phyloP scores from a whole-genome alignment of 805 yeast species.

The Monosporozyma aquatica region DNA sequence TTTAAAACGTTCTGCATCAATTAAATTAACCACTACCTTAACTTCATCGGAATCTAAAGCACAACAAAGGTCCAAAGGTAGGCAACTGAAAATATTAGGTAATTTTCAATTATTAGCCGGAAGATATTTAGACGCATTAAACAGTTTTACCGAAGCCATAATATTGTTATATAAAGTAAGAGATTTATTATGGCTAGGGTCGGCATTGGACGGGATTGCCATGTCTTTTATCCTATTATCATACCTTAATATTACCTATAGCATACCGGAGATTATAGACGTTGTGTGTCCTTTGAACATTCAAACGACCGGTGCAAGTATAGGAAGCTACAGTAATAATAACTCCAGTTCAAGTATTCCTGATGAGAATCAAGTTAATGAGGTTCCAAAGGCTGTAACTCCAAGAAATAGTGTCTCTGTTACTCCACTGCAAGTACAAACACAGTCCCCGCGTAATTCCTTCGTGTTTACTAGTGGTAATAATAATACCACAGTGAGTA shows the following conservation, averaged over 20 bases:
- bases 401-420: constrained; percentile 20
- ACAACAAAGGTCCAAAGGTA: constrained; percentile 49
- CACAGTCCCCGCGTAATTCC: constrained; percentile 45
- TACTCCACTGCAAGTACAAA: constrained; percentile 28
- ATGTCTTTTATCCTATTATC: constrained; percentile 55
- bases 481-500: constrained; percentile 3
- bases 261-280: constrained; percentile 26
- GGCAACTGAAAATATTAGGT: constrained; percentile 69
- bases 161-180: constrained; percentile 46
- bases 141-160: constrained; percentile 67
- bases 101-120: constrained; percentile 77
- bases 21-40: constrained; percentile 28
- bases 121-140: constrained; percentile 58
- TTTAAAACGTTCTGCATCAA: constrained; percentile 27
- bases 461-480: constrained; percentile 8
- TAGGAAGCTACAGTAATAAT: not conserved
- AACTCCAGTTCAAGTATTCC: constrained; percentile 1
- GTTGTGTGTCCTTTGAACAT: constrained; percentile 30
- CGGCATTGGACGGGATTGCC: constrained; percentile 75
- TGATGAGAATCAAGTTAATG: not conserved
- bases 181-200: constrained; percentile 82
- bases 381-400: not conserved
- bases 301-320: constrained; percentile 1
- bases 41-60: constrained; percentile 29
- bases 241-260: constrained; percentile 34